Evolutionary conservation across 2,329 filamentous ascomycete species (phyloP), one percentile per base, ranked within the genome.

Genomic region (Allantophomopsis lycopodina): DNA sequence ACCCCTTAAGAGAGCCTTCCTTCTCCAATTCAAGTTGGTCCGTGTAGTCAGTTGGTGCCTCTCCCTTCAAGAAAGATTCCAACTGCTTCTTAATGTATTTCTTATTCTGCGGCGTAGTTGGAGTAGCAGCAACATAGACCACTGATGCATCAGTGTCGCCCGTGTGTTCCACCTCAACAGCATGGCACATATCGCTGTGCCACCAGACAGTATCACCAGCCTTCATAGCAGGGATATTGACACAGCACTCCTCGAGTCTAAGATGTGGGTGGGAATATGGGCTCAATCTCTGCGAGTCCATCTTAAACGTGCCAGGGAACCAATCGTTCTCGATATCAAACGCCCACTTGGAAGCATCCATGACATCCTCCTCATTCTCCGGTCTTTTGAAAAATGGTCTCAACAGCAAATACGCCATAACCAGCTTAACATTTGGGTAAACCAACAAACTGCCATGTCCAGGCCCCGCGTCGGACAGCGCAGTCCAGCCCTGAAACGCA

Each of bases 401-500:
- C n/a, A 65, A 51, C 7, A 65, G 45, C 35, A 63, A 42, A 40
- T 65, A 66, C 2, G 60, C 56, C 11, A 63, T 55, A 12, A 51
- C 53, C 3, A 46, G 50, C 7, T 50, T 49, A 15, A 63, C 49
- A 41, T 63, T 56, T 1, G 62, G 62, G 39, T 60, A 62, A 5
- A 66, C 40, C 43, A 64, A 47, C 20, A 66, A 43, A 2, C 54
- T 60, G 10, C 62, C 63, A 42, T 63, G 56, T 6, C 49, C 44
- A 2, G 55, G 46, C 2, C 47, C 55, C 2, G 58, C 54, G 5
- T 47, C 48, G 1, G 60, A 63, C 14, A 64, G 49, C 2, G 60
- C 62, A 3, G 61, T 64, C 62, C 60, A 65, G 28, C 61, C 62
- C 44, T 63, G 60, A 44, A 58, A 64, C 5, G 52, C 52, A 7